These are phyloP conservation scores for Rubia tinctorum DNA, from an alignment of 305 asterid genomes.

Conservation along the genomic window DNA sequence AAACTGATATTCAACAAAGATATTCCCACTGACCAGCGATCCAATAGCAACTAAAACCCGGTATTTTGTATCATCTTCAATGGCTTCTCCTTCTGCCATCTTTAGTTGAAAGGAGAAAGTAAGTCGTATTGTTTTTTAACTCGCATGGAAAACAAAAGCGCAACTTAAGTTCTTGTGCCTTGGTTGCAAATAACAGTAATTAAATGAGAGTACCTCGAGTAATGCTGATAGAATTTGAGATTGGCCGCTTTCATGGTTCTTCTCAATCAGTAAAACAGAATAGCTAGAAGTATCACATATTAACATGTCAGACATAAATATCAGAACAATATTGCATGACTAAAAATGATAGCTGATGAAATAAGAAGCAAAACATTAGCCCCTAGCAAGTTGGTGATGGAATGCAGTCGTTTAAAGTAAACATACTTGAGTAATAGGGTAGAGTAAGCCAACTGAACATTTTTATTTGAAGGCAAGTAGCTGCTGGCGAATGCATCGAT, in stretches of 20 bases:
- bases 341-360: not conserved
- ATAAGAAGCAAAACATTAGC: not conserved
- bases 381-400: not conserved
- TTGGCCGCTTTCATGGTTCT: constrained; percentile 92
- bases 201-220: constrained; percentile 55
- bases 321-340: not conserved
- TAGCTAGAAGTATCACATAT: constrained; percentile 48
- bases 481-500: constrained; percentile 80
- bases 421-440: constrained; percentile 95
- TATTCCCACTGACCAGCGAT: constrained; percentile 55
- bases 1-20: not conserved
- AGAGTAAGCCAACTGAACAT: constrained; percentile 81
- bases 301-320: constrained; percentile 5
- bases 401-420: constrained; percentile 5
- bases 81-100: constrained; percentile 83
- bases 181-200: not conserved
- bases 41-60: constrained; percentile 96
- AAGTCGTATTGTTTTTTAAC: not conserved
- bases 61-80: constrained; percentile 68
- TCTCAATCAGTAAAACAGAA: constrained; percentile 87
- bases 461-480: constrained; percentile 80
- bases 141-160: not conserved
- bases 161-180: not conserved
- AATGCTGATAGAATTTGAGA: constrained; percentile 97
- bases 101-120: constrained; percentile 25